phyloP scores from a whole-genome alignment of 2,329 filamentous ascomycete genomes.

The Pestalotiopsis sp. region DNA sequence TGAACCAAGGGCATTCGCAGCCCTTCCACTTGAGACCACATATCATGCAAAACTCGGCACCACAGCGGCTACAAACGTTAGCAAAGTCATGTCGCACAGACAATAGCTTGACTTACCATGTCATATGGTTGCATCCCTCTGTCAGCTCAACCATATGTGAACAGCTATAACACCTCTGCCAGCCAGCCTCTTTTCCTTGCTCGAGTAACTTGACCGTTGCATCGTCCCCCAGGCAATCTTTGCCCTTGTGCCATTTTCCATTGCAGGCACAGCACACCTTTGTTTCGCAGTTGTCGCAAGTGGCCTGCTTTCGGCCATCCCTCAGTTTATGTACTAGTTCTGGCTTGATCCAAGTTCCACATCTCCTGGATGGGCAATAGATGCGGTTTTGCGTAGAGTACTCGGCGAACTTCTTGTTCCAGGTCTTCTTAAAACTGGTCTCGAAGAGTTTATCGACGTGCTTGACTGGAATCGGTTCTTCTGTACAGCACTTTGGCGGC shows the following conservation, averaged over 20 bases:
- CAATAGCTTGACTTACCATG: conserved; percentile 60
- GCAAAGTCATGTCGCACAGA: not conserved
- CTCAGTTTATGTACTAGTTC: conserved; percentile 63
- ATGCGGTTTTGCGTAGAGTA: conserved; percentile 74
- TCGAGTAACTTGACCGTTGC: conserved; percentile 66
- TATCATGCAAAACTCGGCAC: conserved; percentile 84
- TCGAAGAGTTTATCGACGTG: conserved; percentile 79
- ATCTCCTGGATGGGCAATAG: conserved; percentile 74
- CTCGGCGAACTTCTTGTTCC: conserved; percentile 82
- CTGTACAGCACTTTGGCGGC: conserved; percentile 81
- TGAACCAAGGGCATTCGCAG: conserved; percentile 83
- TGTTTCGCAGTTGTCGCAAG: conserved; percentile 71
- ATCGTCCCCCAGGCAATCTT: conserved; percentile 73
- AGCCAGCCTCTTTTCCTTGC: conserved; percentile 68
- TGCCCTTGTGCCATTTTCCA: conserved; percentile 70
- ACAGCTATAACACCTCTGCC: conserved; percentile 78
- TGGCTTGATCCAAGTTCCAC: conserved; percentile 80
- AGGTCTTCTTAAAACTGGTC: conserved; percentile 71
- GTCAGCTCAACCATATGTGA: conserved; percentile 74
- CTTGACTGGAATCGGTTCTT: conserved; percentile 72
- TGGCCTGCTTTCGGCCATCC: conserved; percentile 65
- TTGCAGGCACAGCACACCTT: conserved; percentile 78
- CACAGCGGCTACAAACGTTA: conserved; percentile 61
- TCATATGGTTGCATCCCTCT: conserved; percentile 88
- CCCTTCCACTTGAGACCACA: conserved; percentile 83